phyloP scores from a whole-genome alignment of 192 early-diverging fungal genomes.

The Backusella morwellensis region DNA sequence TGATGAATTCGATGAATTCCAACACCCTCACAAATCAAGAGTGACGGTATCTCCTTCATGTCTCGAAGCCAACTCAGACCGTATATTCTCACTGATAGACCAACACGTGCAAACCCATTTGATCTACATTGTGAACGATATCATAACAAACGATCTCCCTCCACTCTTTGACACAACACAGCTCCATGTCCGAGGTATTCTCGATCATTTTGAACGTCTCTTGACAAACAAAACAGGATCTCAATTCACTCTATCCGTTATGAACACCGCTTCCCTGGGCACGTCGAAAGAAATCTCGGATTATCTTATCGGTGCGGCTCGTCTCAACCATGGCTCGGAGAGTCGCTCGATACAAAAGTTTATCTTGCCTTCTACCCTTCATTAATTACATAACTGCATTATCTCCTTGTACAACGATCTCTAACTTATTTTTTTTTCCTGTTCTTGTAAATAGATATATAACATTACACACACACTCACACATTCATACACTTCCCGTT shows the following conservation, averaged over 20 bases:
- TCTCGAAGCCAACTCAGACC: neutral
- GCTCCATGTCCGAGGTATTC: neutral
- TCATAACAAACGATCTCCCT: neutral
- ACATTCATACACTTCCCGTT: neutral
- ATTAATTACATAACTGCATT: neutral
- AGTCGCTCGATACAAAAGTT: neutral
- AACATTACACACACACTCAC: neutral
- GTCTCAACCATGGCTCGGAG: neutral
- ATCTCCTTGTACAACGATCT: neutral
- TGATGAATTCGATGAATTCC: neutral
- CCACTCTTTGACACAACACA: slow-evolving; percentile 7
- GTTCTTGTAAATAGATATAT: neutral
- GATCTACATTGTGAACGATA: neutral
- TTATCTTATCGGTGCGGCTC: neutral
- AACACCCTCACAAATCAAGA: neutral
- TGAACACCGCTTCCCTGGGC: neutral
- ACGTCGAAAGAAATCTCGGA: neutral
- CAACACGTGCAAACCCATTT: neutral
- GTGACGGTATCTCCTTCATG: neutral
- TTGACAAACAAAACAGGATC: neutral
- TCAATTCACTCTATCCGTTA: neutral
- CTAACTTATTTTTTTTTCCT: neutral
- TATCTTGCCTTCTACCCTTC: neutral
- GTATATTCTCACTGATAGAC: neutral
- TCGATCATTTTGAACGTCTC: neutral